phyloP scores from a whole-genome alignment of 805 yeast genomes.

The Saccharomycopsis fodiens region DNA sequence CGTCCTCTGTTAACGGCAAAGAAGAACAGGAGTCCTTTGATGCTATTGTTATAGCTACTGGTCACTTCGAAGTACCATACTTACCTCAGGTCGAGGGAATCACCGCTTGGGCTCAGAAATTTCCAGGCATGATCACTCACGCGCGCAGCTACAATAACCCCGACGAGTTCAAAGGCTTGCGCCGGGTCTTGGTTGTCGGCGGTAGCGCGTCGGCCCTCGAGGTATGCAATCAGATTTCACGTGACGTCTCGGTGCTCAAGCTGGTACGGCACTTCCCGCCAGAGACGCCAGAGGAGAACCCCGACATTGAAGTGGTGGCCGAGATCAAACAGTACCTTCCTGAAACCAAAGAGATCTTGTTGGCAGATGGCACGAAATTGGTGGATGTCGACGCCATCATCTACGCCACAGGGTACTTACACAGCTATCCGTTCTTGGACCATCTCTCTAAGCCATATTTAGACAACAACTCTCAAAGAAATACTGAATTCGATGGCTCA shows the following conservation, averaged over 20 bases:
- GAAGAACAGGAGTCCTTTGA: conserved; percentile 39
- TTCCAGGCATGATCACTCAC: conserved; percentile 46
- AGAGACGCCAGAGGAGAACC: conserved; percentile 21
- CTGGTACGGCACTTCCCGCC: conserved; percentile 33
- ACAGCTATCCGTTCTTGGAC: conserved; percentile 55
- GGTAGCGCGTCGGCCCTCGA: conserved; percentile 75
- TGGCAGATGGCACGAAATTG: conserved; percentile 41
- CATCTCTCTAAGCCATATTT: conserved; percentile 17
- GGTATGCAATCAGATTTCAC: conserved; percentile 51
- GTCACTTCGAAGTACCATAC: conserved; percentile 56
- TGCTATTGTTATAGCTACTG: conserved; percentile 56
- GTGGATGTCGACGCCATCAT: conserved; percentile 47
- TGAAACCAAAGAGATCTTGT: conserved; percentile 32
- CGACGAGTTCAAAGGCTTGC: conserved; percentile 28
- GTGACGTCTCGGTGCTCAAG: conserved; percentile 34
- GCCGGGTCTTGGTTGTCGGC: conserved; percentile 58
- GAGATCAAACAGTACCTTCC: conserved; percentile 36
- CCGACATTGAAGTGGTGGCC: conserved; percentile 34
- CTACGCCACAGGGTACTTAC: conserved; percentile 71
- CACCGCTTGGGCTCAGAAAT: conserved; percentile 34
- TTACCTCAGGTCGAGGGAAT: conserved; percentile 52
- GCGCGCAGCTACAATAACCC: conserved; percentile 48
- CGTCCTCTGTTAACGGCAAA: conserved; percentile 29
- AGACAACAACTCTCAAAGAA: background rate
- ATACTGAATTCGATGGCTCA: background rate